Conservation (phyloP, 139 green algal genomes). For the Gonium pectorale region DNA sequence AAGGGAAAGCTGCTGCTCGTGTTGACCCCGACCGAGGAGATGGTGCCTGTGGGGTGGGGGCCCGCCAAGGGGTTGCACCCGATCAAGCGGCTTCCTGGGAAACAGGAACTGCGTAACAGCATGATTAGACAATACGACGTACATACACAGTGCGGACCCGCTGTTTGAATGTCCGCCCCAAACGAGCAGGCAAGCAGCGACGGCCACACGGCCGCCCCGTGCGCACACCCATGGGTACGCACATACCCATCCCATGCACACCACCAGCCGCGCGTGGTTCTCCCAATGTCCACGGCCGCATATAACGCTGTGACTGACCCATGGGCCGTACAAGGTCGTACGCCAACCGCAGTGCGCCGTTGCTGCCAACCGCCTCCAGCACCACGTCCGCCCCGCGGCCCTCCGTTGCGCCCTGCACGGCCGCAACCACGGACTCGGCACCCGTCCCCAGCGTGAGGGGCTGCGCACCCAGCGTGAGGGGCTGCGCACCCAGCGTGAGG, state of each 20-base stretch:
- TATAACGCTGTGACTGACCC: constrained; percentile 43
- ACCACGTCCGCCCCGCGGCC: constrained; percentile 69
- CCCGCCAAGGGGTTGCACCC: not conserved
- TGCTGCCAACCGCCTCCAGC: constrained; percentile 68
- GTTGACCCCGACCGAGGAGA: constrained; percentile 64
- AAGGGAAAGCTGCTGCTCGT: constrained; percentile 63
- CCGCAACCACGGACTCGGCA: constrained; percentile 6
- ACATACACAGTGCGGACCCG: too few relatives aligned
- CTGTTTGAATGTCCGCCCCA: too few relatives aligned
- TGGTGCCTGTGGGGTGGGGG: constrained; percentile 12
- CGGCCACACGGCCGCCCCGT: too few relatives aligned
- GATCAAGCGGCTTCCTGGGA: too few relatives aligned
- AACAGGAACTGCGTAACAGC: too few relatives aligned
- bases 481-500: constrained; percentile 59
- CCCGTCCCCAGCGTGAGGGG: too few relatives aligned
- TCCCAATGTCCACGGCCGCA: constrained; percentile 34
- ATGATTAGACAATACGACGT: too few relatives aligned
- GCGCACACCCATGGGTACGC: too few relatives aligned
- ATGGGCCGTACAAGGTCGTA: constrained; percentile 72
- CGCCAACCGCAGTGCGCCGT: constrained; percentile 55
- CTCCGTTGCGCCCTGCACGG: constrained; percentile 53
- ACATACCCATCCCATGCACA: too few relatives aligned
- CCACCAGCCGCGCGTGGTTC: too few relatives aligned
- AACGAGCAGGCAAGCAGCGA: too few relatives aligned
- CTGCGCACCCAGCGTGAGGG: constrained; percentile 61